Evolutionary conservation across 768 basidiomycete genomes (phyloP).

Genomic region (Collybia sp.): DNA sequence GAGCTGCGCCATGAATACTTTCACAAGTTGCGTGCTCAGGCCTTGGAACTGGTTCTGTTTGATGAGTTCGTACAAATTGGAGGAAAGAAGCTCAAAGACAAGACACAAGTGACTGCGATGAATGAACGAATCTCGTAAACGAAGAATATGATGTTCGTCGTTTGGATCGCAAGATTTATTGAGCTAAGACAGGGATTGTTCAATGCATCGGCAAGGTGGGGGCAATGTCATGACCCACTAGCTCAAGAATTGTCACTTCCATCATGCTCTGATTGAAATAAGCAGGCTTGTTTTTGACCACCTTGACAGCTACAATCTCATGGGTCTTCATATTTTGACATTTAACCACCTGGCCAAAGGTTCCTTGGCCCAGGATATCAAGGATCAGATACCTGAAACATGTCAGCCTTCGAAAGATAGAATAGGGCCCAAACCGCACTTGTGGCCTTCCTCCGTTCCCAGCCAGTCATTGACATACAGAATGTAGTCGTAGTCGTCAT

Average conservation of each 20-base stretch:
- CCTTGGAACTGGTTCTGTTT: slow-evolving; percentile 99
- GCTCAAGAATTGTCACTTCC: slow-evolving; percentile 97
- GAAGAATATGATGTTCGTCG: slow-evolving; percentile 95
- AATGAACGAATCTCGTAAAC: slow-evolving; percentile 93
- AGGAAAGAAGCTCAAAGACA: slow-evolving; percentile 95
- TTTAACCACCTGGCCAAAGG: slow-evolving; percentile 99
- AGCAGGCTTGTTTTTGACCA: slow-evolving; percentile 99
- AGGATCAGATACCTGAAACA: slow-evolving; percentile 84
- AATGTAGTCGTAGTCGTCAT: slow-evolving; percentile 99
- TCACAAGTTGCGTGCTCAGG: slow-evolving; percentile 92
- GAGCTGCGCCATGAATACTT: slow-evolving; percentile 96
- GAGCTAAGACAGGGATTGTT: slow-evolving; percentile 46
- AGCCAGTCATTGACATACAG: slow-evolving; percentile 98
- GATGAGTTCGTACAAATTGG: slow-evolving; percentile 98
- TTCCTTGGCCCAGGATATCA: slow-evolving; percentile 97
- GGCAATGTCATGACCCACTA: slow-evolving; percentile 55
- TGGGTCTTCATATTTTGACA: slow-evolving; percentile 99
- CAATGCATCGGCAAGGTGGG: background rate
- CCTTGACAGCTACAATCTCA: slow-evolving; percentile 98
- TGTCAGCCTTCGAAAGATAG: slow-evolving; percentile 1
- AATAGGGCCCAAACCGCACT: slow-evolving; percentile 48
- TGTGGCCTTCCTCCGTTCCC: slow-evolving; percentile 91
- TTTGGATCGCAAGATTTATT: slow-evolving; percentile 92
- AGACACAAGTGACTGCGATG: slow-evolving; percentile 96
- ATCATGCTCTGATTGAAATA: slow-evolving; percentile 99